phyloP scores from a whole-genome alignment of 2,329 filamentous ascomycete genomes.

The Fusarium agapanthi region DNA sequence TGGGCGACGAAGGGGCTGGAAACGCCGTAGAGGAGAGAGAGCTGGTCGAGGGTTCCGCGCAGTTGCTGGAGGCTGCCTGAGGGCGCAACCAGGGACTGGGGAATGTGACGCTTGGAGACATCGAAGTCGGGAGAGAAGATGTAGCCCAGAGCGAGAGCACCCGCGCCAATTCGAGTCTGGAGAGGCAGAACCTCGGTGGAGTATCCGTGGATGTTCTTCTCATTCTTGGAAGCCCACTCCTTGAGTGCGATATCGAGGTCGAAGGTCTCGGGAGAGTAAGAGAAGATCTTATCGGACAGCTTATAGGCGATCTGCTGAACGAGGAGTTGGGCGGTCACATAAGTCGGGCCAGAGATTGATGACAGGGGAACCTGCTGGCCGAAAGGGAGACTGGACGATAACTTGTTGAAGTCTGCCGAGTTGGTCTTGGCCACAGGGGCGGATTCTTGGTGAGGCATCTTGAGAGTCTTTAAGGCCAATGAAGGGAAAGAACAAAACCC shows the following conservation, averaged over 20 bases:
- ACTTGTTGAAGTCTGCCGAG: conserved; percentile 48
- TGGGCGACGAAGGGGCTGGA: conserved; percentile 94
- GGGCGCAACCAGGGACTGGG: conserved; percentile 89
- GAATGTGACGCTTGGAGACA: conserved; percentile 86
- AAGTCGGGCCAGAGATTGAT: conserved; percentile 84
- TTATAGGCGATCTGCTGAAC: conserved; percentile 96
- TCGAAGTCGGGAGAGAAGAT: conserved; percentile 98
- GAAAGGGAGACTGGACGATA: conserved; percentile 65
- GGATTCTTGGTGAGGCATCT: conserved; percentile 49
- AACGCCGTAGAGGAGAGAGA: conserved; percentile 89
- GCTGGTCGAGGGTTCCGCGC: conserved; percentile 86
- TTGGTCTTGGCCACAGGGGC: conserved; percentile 41
- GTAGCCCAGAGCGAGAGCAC: conserved; percentile 91
- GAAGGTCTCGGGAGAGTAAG: conserved; percentile 93
- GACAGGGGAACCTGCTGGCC: conserved; percentile 63
- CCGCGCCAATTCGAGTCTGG: conserved; percentile 89
- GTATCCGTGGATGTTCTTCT: conserved; percentile 85
- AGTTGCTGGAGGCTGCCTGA: conserved; percentile 84
- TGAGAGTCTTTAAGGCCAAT: conserved; percentile 11
- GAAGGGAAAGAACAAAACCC: conserved; percentile 1
- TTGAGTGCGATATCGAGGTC: conserved; percentile 86
- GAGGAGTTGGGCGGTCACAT: conserved; percentile 90
- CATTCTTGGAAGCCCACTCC: conserved; percentile 74
- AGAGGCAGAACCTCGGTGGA: conserved; percentile 79
- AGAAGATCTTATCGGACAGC: conserved; percentile 96